Percentiles rank a stretch among this genome's conserved stretches.
These are phyloP conservation scores for Usnea hakonensis DNA, from an alignment of 495 filamentous ascomycete genomes.

Conservation along the genomic window DNA sequence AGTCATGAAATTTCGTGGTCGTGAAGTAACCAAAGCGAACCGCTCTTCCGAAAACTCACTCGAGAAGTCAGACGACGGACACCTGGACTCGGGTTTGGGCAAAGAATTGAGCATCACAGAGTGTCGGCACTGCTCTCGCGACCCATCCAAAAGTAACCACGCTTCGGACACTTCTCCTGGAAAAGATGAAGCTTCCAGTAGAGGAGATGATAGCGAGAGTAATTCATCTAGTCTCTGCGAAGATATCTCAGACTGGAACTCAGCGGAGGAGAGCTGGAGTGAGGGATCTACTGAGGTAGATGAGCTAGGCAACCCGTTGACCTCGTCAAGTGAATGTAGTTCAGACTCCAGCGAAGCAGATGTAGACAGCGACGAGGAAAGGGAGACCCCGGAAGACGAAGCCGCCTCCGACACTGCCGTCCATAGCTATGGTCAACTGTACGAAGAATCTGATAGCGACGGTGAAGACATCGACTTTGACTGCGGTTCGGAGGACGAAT, in stretches of 20 bases:
- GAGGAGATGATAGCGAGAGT: background rate
- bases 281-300: constrained; percentile 11
- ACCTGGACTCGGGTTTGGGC: background rate
- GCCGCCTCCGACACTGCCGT: background rate
- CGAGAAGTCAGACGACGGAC: background rate
- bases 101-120: background rate
- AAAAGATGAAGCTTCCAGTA: background rate
- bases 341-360: background rate
- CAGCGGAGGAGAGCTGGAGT: constrained; percentile 13
- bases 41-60: background rate
- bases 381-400: background rate
- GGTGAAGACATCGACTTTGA: constrained; percentile 1
- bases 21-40: background rate
- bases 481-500: background rate
- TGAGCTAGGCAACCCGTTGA: background rate
- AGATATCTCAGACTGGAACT: constrained; percentile 9
- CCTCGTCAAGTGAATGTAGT: background rate
- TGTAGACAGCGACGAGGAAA: background rate
- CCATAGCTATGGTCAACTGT: background rate
- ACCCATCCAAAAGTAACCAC: background rate
- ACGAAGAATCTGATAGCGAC: constrained; percentile 1
- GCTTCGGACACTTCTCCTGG: background rate
- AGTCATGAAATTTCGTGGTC: background rate
- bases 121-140: background rate
- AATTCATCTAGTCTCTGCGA: background rate